phyloP scores from a whole-genome alignment of 768 basidiomycete species.

The Trametes gibbosa region DNA sequence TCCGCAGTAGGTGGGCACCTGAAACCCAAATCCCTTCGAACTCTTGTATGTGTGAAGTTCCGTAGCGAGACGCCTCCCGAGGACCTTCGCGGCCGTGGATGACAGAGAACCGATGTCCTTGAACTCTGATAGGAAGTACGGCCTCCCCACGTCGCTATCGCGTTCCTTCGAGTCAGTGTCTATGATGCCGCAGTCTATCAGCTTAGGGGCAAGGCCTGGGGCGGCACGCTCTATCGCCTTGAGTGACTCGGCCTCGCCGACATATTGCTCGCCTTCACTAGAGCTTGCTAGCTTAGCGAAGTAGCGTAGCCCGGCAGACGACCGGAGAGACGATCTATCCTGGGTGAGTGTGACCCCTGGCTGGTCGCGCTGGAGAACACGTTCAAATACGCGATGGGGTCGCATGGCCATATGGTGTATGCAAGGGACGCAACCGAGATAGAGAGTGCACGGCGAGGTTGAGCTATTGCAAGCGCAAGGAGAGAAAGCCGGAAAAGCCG shows the following conservation, averaged over 20 bases:
- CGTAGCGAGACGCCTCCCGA: conserved; percentile 62
- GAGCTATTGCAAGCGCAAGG: not conserved
- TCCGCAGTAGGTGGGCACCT: conserved; percentile 75
- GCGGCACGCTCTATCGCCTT: conserved; percentile 61
- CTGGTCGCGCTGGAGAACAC: conserved; percentile 47
- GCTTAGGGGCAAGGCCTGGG: conserved; percentile 59
- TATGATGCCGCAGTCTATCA: conserved; percentile 49
- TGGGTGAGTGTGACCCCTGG: conserved; percentile 47
- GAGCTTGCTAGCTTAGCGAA: conserved; percentile 58
- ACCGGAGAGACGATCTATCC: conserved; percentile 43
- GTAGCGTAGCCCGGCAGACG: conserved; percentile 58
- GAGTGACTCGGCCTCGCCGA: conserved; percentile 68
- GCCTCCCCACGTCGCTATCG: conserved; percentile 36
- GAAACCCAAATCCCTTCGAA: conserved; percentile 62
- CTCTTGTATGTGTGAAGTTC: conserved; percentile 63
- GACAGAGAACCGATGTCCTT: conserved; percentile 54
- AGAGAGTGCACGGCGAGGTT: not conserved
- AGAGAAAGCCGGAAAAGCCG: not conserved
- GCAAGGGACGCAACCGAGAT: not conserved
- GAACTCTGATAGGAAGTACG: conserved; percentile 76
- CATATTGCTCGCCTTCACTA: conserved; percentile 59
- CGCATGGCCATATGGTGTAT: not conserved
- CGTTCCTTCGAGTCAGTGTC: conserved; percentile 26
- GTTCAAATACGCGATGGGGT: conserved; percentile 35
- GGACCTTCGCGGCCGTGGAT: conserved; percentile 40